phyloP scores from a whole-genome alignment of 2,329 filamentous ascomycete species.

The Diplodia seriata region DNA sequence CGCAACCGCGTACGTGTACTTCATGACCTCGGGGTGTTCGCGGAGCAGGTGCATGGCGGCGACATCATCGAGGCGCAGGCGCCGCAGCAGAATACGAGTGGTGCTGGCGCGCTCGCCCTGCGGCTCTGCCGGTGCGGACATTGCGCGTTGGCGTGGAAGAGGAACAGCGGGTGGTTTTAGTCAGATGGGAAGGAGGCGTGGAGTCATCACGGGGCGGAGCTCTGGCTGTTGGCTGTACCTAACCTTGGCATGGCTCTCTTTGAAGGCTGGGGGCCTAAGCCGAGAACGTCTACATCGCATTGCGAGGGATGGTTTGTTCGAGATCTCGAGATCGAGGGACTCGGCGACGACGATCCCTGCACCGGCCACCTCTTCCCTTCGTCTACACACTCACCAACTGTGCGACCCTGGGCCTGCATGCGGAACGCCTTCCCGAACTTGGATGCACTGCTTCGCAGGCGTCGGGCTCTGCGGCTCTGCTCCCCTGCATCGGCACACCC shows the following conservation, averaged over 20 bases:
- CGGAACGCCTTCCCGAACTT: not conserved
- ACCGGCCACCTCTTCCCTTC: not conserved
- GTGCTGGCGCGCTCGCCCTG: constrained; percentile 47
- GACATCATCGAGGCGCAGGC: constrained; percentile 59
- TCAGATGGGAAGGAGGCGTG: not conserved
- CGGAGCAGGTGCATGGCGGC: constrained; percentile 61
- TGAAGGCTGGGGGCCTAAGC: not conserved
- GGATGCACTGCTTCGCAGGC: not conserved
- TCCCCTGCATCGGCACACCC: not conserved
- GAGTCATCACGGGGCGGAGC: constrained; percentile 13
- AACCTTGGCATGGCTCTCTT: not conserved
- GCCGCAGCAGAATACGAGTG: constrained; percentile 63
- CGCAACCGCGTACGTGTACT: constrained; percentile 57
- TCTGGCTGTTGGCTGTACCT: not conserved
- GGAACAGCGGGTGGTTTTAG: not conserved
- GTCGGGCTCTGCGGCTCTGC: constrained; percentile 13
- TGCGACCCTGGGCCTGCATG: not conserved
- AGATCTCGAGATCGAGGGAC: not conserved
- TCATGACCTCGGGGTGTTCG: constrained; percentile 67
- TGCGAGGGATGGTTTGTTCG: not conserved
- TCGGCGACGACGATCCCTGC: not conserved
- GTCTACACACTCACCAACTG: no score
- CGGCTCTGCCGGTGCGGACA: not conserved
- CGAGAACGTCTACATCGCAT: not conserved
- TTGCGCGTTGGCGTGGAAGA: not conserved